Conservation (phyloP, 805 yeast genomes). For the Ogataea methanolica region DNA sequence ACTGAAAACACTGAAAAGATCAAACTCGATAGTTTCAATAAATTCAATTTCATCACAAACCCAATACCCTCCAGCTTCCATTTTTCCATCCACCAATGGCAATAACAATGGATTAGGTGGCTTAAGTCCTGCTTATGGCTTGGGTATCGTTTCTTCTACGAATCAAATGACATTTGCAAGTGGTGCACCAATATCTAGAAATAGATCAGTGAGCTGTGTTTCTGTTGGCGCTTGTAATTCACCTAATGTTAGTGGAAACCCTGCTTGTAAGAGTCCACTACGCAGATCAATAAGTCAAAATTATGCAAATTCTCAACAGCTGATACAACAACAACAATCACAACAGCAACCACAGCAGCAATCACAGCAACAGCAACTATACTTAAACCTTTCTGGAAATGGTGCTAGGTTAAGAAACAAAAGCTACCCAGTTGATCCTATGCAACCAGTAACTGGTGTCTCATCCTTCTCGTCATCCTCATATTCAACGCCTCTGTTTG, state of each 20-base stretch:
- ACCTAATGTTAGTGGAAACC: not conserved
- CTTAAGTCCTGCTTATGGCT: not conserved
- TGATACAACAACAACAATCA: not conserved
- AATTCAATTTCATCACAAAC: constrained; percentile 19
- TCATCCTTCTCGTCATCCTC: not conserved
- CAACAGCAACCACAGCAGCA: not conserved
- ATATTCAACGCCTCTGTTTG: constrained; percentile 1
- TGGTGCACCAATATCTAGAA: constrained; percentile 3
- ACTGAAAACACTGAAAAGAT: constrained; percentile 23
- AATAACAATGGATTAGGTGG: constrained; percentile 3
- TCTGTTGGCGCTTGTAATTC: not conserved
- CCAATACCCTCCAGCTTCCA: constrained; percentile 12
- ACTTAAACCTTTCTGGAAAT: too few relatives aligned
- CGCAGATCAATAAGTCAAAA: not conserved
- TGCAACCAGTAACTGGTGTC: not conserved
- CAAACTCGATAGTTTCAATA: constrained; percentile 26
- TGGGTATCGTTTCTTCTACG: constrained; percentile 7
- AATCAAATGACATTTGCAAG: constrained; percentile 1
- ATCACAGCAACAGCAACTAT: not conserved
- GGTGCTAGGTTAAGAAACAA: not conserved
- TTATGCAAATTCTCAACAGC: not conserved
- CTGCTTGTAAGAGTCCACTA: constrained; percentile 1
- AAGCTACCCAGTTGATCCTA: not conserved
- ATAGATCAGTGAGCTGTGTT: constrained; percentile 16
- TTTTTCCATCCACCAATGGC: too few relatives aligned